A percentile compares a stretch with the other conserved stretches of the same genome.
Conservation (phyloP, 2,329 filamentous ascomycete species). For the Aspergillus quadrilineatus region DNA sequence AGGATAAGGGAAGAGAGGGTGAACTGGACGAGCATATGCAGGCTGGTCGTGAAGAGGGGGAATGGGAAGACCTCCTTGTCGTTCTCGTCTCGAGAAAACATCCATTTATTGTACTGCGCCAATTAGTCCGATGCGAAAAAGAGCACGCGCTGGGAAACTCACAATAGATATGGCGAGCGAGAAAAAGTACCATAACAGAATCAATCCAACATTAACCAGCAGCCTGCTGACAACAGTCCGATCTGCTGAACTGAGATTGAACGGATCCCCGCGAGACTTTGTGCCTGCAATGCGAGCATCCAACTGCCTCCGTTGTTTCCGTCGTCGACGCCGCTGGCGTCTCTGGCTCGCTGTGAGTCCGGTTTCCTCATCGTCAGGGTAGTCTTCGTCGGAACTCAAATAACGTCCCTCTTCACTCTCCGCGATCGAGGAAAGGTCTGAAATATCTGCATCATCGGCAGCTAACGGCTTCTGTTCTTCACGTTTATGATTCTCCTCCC, state of each 20-base stretch:
- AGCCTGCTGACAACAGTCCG: slow-evolving; percentile 68
- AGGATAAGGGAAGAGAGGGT: slow-evolving; percentile 73
- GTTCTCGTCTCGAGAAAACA: slow-evolving; percentile 72
- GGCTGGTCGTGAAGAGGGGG: slow-evolving; percentile 88
- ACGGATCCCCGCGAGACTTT: slow-evolving; percentile 67
- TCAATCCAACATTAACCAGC: slow-evolving; percentile 74
- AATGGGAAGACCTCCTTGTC: slow-evolving; percentile 86
- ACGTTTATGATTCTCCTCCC: slow-evolving; percentile 29
- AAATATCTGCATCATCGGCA: slow-evolving; percentile 38
- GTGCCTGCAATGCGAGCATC: slow-evolving; percentile 66
- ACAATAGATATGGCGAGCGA: slow-evolving; percentile 90
- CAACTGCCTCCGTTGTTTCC: slow-evolving; percentile 65
- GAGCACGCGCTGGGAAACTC: slow-evolving; percentile 41
- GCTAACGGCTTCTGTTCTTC: slow-evolving; percentile 37
- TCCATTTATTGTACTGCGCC: slow-evolving; percentile 95
- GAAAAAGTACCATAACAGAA: slow-evolving; percentile 86
- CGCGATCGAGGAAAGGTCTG: slow-evolving; percentile 43
- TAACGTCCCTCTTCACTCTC: slow-evolving; percentile 57
- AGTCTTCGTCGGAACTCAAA: slow-evolving; percentile 67
- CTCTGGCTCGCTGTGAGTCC: slow-evolving; percentile 75
- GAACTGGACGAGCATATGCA: slow-evolving; percentile 97
- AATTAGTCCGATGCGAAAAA: background rate
- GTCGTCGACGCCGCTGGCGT: slow-evolving; percentile 63
- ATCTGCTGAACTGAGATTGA: slow-evolving; percentile 63
- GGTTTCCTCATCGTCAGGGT: slow-evolving; percentile 85